Base-by-base conservation (phyloP, 2,329 filamentous ascomycete genomes). In the Colletotrichum sp. region DNA sequence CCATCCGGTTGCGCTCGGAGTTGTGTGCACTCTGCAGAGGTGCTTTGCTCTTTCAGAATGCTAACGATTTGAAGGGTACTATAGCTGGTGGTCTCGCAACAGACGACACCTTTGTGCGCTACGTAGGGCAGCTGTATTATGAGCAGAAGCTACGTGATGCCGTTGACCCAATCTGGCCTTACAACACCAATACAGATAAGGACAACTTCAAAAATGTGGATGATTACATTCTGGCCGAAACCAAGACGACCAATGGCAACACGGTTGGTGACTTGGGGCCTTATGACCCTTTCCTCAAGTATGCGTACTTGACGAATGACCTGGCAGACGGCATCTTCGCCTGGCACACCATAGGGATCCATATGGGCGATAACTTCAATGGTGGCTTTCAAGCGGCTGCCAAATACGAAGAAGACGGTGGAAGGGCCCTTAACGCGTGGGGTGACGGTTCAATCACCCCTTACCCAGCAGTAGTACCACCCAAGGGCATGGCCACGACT, bases 121-220 rank as follows among this genome's bases (percentile, higher is more conserved):
- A 93, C 82, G 88, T 93, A 32, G 92, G 92, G 18, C 92, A 94
- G 81, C 83, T 92, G 70, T 93, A 92, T 84, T 91, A 92, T 80
- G 90, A 93, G 81, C 89, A 93, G 79, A 85, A 87, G 69, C 87
- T 93, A 36, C 88, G 92, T 75, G 76, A 82, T 6, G 80, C 85
- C 28, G 90, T 92, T 68, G 89, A 92, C 73, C 80, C 82, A n/a
- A 83, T 84, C 1, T 79, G 82, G 3, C 90, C 91, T 1, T 90
- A 91, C 81, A 81, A 78, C 52, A 81, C 80, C 70, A 91, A 90
- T 81, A 86, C 82, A 0, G 36, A 18, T 18, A 44, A 44, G 36
- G 36, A 44, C 16, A 18, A 44, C 36, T 44, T 44, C 36, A 44
- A 44, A 18, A 44, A 44, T 8, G 36, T 44, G 36, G 36, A 44